Percentiles rank a stretch among this genome's conserved stretches.
Evolutionary conservation across 345 rosid species (phyloP).

Genomic region (Euphorbia tirucalli): DNA sequence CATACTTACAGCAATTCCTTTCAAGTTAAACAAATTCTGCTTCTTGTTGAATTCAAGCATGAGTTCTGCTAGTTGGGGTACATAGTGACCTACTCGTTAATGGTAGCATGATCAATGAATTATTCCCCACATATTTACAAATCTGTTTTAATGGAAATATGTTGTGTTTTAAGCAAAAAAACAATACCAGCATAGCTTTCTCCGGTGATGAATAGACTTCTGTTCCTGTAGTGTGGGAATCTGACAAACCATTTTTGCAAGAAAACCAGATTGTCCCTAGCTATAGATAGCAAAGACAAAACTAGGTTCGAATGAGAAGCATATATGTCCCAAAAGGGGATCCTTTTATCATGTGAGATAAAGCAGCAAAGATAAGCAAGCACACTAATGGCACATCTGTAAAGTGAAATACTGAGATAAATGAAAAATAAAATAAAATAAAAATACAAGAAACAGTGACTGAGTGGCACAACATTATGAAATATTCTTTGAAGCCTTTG

Average conservation of each 20-base stretch:
- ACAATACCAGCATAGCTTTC: slow-evolving; percentile 93
- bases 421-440: neutral
- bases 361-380: slow-evolving; percentile 29
- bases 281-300: slow-evolving; percentile 44
- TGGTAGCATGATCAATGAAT: neutral
- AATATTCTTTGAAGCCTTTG: slow-evolving; percentile 35
- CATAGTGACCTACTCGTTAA: slow-evolving; percentile 66
- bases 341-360: slow-evolving; percentile 28
- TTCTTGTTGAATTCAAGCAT: slow-evolving; percentile 76
- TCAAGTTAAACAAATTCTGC: slow-evolving; percentile 69
- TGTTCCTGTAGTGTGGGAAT: slow-evolving; percentile 84
- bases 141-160: neutral
- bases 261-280: slow-evolving; percentile 89
- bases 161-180: slow-evolving; percentile 7
- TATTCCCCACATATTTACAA: slow-evolving; percentile 4
- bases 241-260: slow-evolving; percentile 82
- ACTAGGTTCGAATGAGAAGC: slow-evolving; percentile 25
- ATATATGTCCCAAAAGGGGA: slow-evolving; percentile 26
- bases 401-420: slow-evolving; percentile 20
- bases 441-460: slow-evolving; percentile 1
- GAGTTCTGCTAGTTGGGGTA: slow-evolving; percentile 87
- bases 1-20: slow-evolving; percentile 86
- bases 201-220: slow-evolving; percentile 87
- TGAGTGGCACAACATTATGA: slow-evolving; percentile 13
- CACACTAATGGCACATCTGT: slow-evolving; percentile 33